A percentile compares a stretch with the other conserved stretches of the same genome.
These are phyloP conservation scores for Hyaloscypha hepaticicola DNA, from an alignment of 495 filamentous ascomycete species.

Conservation along the genomic window DNA sequence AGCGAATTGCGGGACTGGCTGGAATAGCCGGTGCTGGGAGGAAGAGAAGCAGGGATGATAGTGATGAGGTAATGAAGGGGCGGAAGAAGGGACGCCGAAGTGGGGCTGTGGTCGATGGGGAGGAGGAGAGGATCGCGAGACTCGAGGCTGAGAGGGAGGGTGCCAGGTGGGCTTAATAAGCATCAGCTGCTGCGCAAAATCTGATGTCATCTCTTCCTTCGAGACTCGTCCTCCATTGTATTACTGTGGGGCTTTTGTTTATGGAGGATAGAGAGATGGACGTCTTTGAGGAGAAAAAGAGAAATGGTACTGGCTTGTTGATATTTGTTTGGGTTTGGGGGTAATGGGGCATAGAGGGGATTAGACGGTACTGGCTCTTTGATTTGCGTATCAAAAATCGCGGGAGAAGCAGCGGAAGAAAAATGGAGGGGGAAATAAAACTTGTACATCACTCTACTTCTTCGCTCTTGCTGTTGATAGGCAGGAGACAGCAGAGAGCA, in stretches of 20 bases:
- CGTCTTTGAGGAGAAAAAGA: no score
- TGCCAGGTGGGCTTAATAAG: conserved; percentile 30
- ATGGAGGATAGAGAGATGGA: not conserved
- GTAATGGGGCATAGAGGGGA: not conserved
- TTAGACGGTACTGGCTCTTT: not conserved
- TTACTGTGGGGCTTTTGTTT: not conserved
- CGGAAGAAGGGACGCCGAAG: conserved; percentile 44
- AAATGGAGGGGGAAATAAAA: not conserved
- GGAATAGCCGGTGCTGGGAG: conserved; percentile 28
- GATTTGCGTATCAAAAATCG: not conserved
- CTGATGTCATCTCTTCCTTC: not conserved
- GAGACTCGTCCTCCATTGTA: no score
- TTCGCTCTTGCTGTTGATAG: not conserved
- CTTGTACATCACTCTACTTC: not conserved
- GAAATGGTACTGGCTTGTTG: no score
- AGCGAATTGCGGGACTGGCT: conserved; percentile 60
- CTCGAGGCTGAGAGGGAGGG: conserved; percentile 37
- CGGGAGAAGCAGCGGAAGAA: no score
- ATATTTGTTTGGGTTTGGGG: no score
- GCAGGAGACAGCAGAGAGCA: no score
- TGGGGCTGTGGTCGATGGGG: conserved; percentile 46
- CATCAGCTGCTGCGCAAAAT: not conserved
- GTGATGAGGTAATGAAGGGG: conserved; percentile 44
- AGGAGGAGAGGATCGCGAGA: conserved; percentile 46
- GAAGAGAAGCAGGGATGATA: conserved; percentile 45